Base-by-base conservation (phyloP, 2,329 filamentous ascomycete species). In the Diaporthe citriasiana region DNA sequence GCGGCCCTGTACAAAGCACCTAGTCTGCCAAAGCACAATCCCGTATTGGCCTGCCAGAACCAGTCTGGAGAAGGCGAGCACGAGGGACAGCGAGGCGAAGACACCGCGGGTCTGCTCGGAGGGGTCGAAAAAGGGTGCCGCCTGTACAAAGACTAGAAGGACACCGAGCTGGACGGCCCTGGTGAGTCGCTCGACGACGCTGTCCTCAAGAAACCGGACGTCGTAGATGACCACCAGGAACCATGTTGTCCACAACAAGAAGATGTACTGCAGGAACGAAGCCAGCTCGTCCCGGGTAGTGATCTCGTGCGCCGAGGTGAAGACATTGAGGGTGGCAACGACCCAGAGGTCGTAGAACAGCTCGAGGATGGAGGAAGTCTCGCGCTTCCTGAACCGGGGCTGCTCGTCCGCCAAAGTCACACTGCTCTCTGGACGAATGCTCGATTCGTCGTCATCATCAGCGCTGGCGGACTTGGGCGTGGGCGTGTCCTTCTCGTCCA, bases 61-160 rank as follows among this genome's bases (percentile, higher is more conserved):
- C 63, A 74, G 55, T 40, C 55, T 70, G 35, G 57, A 70, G 13
- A 47, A 33, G 19, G 19, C 25, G 9, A 38, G 53, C 22, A 45
- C 33, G 63, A 68, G 30, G n/a, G 63, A 68, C 33, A 68, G 63
- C n/a, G 63, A 68, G 63, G 63, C 63, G n/a, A 68, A 68, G 63
- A 68, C 63, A 22, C 33, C 63, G 38, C 17, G 13, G 3, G 63
- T 68, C 63, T 68, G 63, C 22, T 40, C 47, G 22, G 63, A n/a
- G 25, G 63, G 63, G 30, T 68, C 17, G 33, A 68, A 68, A 25
- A 27, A 68, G 15, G 63, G 63, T 17, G 63, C 63, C 17, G 63
- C 63, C 63, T 68, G 63, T 25, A 68, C 63, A 15, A 68, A 68
- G 33, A 68, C 47, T 3, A 68, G 33, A 33, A 68, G 47, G 33